Evolutionary conservation across 495 filamentous ascomycete species (phyloP).

Genomic region (Annulohypoxylon stygium): DNA sequence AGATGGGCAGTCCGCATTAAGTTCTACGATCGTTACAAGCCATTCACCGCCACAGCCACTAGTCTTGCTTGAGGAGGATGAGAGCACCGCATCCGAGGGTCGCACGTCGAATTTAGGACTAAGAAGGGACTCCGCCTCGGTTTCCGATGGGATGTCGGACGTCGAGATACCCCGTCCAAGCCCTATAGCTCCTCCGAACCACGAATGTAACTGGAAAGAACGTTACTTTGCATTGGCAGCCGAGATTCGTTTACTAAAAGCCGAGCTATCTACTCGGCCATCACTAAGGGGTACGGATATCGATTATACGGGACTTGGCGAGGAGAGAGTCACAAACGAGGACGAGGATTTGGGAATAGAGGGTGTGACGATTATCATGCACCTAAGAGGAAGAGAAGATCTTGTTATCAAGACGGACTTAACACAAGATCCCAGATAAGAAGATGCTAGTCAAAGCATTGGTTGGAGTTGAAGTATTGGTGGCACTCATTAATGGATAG

Average conservation of each 20-base stretch:
- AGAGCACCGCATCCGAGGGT: slow-evolving; percentile 4
- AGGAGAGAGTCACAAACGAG: not conserved
- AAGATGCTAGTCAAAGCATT: not conserved
- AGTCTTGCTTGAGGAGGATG: slow-evolving; percentile 3
- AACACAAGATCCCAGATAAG: slow-evolving; percentile 36
- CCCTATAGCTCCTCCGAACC: slow-evolving; percentile 47
- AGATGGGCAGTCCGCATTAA: not conserved
- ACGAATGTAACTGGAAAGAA: slow-evolving; percentile 54
- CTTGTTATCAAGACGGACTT: slow-evolving; percentile 61
- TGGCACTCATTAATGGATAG: not conserved
- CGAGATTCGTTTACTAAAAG: slow-evolving; percentile 49
- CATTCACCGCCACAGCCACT: slow-evolving; percentile 30
- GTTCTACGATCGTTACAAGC: not conserved
- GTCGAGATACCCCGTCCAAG: slow-evolving; percentile 34
- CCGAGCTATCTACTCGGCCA: slow-evolving; percentile 40
- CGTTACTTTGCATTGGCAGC: slow-evolving; percentile 48
- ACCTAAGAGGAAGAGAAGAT: slow-evolving; percentile 60
- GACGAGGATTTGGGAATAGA: slow-evolving; percentile 52
- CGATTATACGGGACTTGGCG: slow-evolving; percentile 16
- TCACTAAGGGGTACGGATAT: slow-evolving; percentile 34
- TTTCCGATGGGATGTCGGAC: slow-evolving; percentile 8
- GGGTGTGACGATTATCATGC: slow-evolving; percentile 61
- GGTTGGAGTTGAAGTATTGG: not conserved
- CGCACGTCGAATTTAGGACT: not conserved
- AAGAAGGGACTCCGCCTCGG: not conserved